These are phyloP conservation scores for Achaetomium macrosporum DNA, from an alignment of 2,329 filamentous ascomycete species.

Conservation along the genomic window DNA sequence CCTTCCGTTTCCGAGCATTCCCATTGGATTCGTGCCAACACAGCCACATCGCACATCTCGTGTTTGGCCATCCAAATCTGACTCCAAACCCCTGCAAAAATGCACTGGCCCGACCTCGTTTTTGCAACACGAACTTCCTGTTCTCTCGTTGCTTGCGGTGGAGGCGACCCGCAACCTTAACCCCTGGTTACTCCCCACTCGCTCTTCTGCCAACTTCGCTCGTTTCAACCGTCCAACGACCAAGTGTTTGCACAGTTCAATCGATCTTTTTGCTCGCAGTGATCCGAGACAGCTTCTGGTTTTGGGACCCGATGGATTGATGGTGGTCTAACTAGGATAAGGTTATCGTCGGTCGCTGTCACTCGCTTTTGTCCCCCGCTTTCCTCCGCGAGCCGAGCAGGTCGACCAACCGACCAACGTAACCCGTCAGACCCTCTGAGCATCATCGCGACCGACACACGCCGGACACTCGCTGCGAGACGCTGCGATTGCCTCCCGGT, in stretches of 20 bases:
- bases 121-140: constrained; percentile 10
- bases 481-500: not conserved
- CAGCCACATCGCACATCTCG: not conserved
- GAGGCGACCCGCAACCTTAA: not conserved
- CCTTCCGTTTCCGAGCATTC: not conserved
- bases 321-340: not conserved
- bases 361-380: constrained; percentile 5
- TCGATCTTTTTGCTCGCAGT: not conserved
- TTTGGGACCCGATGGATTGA: not conserved
- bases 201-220: constrained; percentile 7
- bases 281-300: not conserved
- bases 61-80: constrained; percentile 7
- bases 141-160: not conserved
- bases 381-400: not conserved
- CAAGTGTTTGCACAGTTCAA: not conserved
- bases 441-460: not conserved
- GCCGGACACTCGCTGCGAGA: not conserved
- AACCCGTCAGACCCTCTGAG: not conserved
- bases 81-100: too few species aligned
- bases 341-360: constrained; percentile 6
- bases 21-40: not conserved
- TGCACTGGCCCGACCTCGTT: constrained; percentile 2
- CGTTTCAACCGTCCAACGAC: not conserved
- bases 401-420: not conserved
- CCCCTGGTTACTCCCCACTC: not conserved